These are phyloP conservation scores for Oldenlandia corymbosa DNA, from an alignment of 257 asterid genomes.

Conservation along the genomic window DNA sequence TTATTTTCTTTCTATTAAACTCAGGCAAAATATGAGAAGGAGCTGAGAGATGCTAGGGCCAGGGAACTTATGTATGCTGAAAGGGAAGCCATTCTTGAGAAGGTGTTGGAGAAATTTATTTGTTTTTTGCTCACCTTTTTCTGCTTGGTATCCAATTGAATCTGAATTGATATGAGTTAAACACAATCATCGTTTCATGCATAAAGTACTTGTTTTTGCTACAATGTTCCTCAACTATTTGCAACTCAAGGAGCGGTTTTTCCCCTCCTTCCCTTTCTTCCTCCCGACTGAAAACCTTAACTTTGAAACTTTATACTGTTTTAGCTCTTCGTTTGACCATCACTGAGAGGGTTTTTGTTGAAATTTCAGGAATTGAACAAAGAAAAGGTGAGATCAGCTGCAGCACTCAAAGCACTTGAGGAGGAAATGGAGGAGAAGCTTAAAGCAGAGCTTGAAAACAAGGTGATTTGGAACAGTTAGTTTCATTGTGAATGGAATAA, in stretches of 20 bases:
- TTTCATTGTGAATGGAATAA: not conserved
- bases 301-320: conserved; percentile 6
- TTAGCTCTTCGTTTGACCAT: conserved; percentile 5
- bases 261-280: not conserved
- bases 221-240: not conserved
- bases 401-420: conserved; percentile 82
- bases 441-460: conserved; percentile 58
- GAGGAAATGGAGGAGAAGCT: conserved; percentile 65
- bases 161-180: not conserved
- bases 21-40: conserved; percentile 93
- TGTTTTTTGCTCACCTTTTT: conserved; percentile 8
- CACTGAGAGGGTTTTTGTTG: conserved; percentile 7
- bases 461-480: conserved; percentile 37
- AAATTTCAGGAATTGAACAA: conserved; percentile 65
- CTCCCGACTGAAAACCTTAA: not conserved
- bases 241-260: not conserved
- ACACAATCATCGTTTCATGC: not conserved
- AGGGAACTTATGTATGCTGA: conserved; percentile 99
- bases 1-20: conserved; percentile 25
- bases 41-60: conserved; percentile 90
- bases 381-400: conserved; percentile 77
- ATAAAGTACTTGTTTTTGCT: not conserved
- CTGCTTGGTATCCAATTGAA: not conserved
- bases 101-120: conserved; percentile 46
- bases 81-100: conserved; percentile 85